Percentiles rank a stretch among this genome's conserved stretches.
phyloP scores from a whole-genome alignment of 192 early-diverging fungal genomes.

The Podila epicladia region DNA sequence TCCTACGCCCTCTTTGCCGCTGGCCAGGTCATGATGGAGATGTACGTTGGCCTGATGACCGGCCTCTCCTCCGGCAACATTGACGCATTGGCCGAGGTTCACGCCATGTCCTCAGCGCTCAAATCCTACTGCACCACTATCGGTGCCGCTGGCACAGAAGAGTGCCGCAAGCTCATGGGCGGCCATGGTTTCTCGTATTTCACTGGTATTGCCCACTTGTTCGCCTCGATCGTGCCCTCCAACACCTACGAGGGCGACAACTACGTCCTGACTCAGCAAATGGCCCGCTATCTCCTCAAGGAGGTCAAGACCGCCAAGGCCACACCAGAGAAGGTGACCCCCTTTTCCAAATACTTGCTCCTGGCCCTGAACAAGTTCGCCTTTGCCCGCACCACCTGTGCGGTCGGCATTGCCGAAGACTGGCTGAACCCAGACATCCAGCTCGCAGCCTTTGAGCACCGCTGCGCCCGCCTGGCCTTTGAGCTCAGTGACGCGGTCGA shows the following conservation, averaged over 20 bases:
- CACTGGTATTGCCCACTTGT: constrained; percentile 74
- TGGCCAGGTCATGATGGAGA: constrained; percentile 38
- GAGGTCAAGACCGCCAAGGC: constrained; percentile 44
- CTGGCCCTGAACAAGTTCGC: constrained; percentile 4
- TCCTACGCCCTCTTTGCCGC: constrained; percentile 59
- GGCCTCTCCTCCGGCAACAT: constrained; percentile 56
- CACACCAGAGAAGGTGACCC: constrained; percentile 32
- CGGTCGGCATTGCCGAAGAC: constrained; percentile 40
- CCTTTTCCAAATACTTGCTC: constrained; percentile 36
- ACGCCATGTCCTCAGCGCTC: constrained; percentile 81
- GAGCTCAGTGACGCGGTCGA: constrained; percentile 55
- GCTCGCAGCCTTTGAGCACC: constrained; percentile 58
- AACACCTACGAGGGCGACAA: constrained; percentile 89
- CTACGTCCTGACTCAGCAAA: constrained; percentile 87
- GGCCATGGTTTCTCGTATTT: constrained; percentile 83
- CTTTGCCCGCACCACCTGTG: constrained; percentile 25
- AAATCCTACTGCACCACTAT: constrained; percentile 78
- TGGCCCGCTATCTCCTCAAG: constrained; percentile 75
- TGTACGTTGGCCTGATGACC: constrained; percentile 68
- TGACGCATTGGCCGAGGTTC: constrained; percentile 65
- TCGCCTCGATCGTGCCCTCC: constrained; percentile 73
- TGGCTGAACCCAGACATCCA: constrained; percentile 54
- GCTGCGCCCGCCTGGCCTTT: constrained; percentile 54
- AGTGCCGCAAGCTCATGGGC: constrained; percentile 76
- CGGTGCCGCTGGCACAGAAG: constrained; percentile 72